phyloP scores from a whole-genome alignment of 345 rosid genomes.

The Reutealis trisperma region DNA sequence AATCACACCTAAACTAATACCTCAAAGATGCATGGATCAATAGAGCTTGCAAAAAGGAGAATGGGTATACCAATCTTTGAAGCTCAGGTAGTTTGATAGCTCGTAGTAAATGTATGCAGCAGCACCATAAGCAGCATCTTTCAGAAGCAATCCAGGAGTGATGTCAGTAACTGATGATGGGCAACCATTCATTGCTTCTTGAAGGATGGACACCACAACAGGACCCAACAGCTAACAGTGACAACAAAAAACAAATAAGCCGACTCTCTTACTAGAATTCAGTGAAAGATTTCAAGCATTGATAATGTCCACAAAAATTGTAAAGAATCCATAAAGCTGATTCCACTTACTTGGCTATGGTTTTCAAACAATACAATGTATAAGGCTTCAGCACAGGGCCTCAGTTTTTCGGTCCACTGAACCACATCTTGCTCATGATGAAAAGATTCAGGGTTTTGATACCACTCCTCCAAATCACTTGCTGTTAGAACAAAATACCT shows the following conservation, averaged over 20 bases:
- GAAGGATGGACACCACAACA: slow-evolving; percentile 87
- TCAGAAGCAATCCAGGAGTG: slow-evolving; percentile 83
- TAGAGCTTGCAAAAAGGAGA: slow-evolving; percentile 23
- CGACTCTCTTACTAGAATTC: slow-evolving; percentile 7
- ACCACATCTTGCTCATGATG: slow-evolving; percentile 99
- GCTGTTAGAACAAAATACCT: slow-evolving; percentile 94
- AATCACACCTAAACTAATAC: background rate
- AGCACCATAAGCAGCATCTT: slow-evolving; percentile 97
- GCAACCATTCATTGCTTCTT: slow-evolving; percentile 91
- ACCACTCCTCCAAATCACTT: slow-evolving; percentile 90
- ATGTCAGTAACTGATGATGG: slow-evolving; percentile 78
- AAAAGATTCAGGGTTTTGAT: slow-evolving; percentile 90
- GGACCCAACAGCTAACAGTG: slow-evolving; percentile 80
- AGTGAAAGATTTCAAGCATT: background rate
- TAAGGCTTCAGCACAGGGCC: slow-evolving; percentile 98
- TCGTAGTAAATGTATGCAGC: slow-evolving; percentile 98
- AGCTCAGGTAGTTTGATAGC: slow-evolving; percentile 90
- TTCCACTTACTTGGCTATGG: slow-evolving; percentile 80
- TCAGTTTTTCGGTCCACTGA: slow-evolving; percentile 96
- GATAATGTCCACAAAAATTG: background rate
- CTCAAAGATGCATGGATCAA: background rate
- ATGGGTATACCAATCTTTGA: slow-evolving; percentile 77
- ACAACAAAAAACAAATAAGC: slow-evolving; percentile 25
- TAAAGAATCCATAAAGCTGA: slow-evolving; percentile 5
- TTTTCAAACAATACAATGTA: slow-evolving; percentile 97